Percentiles rank a stretch among this genome's conserved stretches.
Evolutionary conservation across 768 basidiomycete species (phyloP).

Genomic region (Mycena galopus): DNA sequence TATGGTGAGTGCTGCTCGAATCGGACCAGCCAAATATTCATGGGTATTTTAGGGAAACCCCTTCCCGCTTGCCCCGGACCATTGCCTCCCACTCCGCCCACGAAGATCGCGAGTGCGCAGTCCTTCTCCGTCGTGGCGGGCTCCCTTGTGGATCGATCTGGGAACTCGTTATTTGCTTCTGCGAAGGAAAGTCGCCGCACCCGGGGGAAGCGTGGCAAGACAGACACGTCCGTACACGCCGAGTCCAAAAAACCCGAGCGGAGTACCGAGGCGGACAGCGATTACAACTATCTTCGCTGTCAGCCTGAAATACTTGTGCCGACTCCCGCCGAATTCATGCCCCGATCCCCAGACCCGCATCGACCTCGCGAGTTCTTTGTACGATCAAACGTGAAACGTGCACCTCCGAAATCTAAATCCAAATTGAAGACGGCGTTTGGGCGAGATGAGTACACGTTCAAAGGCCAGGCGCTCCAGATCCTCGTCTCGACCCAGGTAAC

Average conservation of each 20-base stretch:
- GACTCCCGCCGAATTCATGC: not conserved
- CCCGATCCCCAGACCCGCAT: not conserved
- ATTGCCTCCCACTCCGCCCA: slow-evolving; percentile 9
- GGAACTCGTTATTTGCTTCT: not conserved
- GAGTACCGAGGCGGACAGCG: not conserved
- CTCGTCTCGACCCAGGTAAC: slow-evolving; percentile 32
- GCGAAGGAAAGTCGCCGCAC: not conserved
- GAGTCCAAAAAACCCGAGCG: not conserved
- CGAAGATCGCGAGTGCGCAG: not conserved
- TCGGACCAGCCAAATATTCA: slow-evolving; percentile 1
- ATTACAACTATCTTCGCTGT: not conserved
- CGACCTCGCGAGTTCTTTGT: slow-evolving; percentile 17
- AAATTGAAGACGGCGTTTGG: not conserved
- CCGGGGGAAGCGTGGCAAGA: slow-evolving; percentile 1
- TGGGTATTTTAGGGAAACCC: slow-evolving; percentile 2
- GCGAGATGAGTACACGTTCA: not conserved
- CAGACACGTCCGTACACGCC: not conserved
- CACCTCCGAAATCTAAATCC: not conserved
- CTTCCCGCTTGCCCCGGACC: slow-evolving; percentile 3
- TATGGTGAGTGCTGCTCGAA: slow-evolving; percentile 1
- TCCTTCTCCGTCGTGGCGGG: not conserved
- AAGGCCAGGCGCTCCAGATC: slow-evolving; percentile 17
- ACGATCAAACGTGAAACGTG: slow-evolving; percentile 1
- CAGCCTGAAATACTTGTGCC: not conserved
- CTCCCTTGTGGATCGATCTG: not conserved